Evolutionary conservation across 768 basidiomycete genomes (phyloP).

Genomic region (Leccinum uliginosum): DNA sequence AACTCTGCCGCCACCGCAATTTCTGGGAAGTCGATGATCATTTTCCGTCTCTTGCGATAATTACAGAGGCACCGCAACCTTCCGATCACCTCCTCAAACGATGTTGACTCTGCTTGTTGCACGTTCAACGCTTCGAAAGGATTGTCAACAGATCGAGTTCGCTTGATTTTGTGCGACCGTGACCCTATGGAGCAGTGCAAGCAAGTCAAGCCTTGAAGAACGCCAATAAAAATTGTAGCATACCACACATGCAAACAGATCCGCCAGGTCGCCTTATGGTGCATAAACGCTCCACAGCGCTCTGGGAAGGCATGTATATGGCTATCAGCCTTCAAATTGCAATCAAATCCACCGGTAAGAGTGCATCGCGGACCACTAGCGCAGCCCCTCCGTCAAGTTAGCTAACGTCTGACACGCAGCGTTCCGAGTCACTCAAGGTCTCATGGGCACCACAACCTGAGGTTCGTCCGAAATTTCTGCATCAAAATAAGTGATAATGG

Average conservation of each 20-base stretch:
- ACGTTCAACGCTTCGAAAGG: not conserved
- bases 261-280: not conserved
- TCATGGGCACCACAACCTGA: not conserved
- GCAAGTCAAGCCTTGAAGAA: not conserved
- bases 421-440: too few relatives aligned
- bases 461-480: not conserved
- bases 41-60: not conserved
- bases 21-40: not conserved
- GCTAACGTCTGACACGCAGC: not conserved
- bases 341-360: not conserved
- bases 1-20: not conserved
- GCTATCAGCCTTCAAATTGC: not conserved
- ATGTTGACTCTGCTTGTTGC: not conserved
- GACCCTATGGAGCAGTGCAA: not conserved
- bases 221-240: not conserved
- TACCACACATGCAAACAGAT: too few relatives aligned
- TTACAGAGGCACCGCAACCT: not conserved
- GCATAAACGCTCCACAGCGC: not conserved
- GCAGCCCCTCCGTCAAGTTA: not conserved
- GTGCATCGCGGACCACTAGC: too few relatives aligned
- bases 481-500: not conserved
- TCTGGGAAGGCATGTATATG: not conserved
- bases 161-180: not conserved
- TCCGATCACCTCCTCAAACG: not conserved
- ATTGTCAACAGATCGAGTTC: not conserved